Evolutionary conservation across 208 protist genomes (phyloP), one percentile per base, ranked within the genome.

Genomic region (Acanthamoeba castellanii): DNA sequence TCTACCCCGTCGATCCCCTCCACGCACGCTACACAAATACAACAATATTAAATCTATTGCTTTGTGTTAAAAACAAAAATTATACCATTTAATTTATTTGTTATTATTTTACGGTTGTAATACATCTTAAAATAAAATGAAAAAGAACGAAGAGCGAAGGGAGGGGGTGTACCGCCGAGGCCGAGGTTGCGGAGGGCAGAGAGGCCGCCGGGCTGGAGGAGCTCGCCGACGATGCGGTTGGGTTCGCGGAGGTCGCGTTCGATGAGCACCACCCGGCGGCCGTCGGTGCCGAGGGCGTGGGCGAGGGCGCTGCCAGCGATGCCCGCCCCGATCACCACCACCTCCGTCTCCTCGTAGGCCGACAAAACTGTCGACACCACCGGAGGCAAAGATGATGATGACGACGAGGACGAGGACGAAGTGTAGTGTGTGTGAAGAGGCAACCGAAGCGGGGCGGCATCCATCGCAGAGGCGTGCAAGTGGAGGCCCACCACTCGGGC

Each of bases 181-280:
- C 98, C 98, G 0, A 99, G 90, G 95, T 98, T 88, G 92, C 95
- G 96, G 66, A 99, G 97, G 50, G 96, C 96, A 64, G 97, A 90
- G 25, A 99, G 84, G 84, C 99, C 99, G 81, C 98, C 98, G 16
- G 99, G 99, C 96, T 99, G 99, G 78, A 99, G 97, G 27, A 99
- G 97, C 96, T 99, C 99, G 59, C 99, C 99, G 42, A 99, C 97
- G 93, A 99, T 99, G 92, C 98, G 97, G 95, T 99, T 98, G 14
- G 99, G 98, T 76, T 98, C 97, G 42, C 88, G 42, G 37, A 99
- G 96, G 55, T 97, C 96, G 68, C 98, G 97, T 95, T 99, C 98
- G 22, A 99, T 92, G 68, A 99, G 84, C 25, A 99, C 91, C 27
- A 99, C 98, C 93, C 97, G 97, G 84, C 97, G 96, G 94, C 98